phyloP scores from a whole-genome alignment of 495 filamentous ascomycete genomes.

The Neurospora hispaniola region DNA sequence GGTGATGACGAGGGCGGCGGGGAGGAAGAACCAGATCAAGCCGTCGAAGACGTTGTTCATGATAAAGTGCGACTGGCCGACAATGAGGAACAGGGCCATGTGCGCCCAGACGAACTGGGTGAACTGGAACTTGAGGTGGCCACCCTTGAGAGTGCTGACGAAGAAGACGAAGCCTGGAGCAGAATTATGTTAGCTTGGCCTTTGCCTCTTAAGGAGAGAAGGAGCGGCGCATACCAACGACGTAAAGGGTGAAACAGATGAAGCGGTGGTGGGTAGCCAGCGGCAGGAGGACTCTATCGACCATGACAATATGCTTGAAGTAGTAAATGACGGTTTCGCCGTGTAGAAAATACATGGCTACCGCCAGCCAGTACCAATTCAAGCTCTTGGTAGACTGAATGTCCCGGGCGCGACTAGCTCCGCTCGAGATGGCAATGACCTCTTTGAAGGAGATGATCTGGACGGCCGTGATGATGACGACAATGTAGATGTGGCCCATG shows the following conservation, averaged over 20 bases:
- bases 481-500: slow-evolving; percentile 93
- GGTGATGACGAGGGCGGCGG: slow-evolving; percentile 87
- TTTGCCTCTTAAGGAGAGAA: background rate
- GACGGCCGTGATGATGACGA: slow-evolving; percentile 80
- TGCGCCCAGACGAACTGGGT: slow-evolving; percentile 99
- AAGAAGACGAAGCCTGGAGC: slow-evolving; percentile 91
- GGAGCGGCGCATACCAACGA: slow-evolving; percentile 62
- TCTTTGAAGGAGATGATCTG: slow-evolving; percentile 99
- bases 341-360: slow-evolving; percentile 97
- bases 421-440: slow-evolving; percentile 94
- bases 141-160: slow-evolving; percentile 88
- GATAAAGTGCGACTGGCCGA: slow-evolving; percentile 97
- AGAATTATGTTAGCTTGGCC: slow-evolving; percentile 6
- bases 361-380: slow-evolving; percentile 99
- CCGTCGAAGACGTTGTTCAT: slow-evolving; percentile 99
- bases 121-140: slow-evolving; percentile 96
- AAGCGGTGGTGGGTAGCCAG: slow-evolving; percentile 97
- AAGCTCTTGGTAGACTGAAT: slow-evolving; percentile 88
- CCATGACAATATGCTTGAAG: slow-evolving; percentile 93
- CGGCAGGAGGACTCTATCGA: slow-evolving; percentile 86
- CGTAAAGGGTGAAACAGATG: slow-evolving; percentile 95
- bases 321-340: slow-evolving; percentile 99
- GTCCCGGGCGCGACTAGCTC: slow-evolving; percentile 82
- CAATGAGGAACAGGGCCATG: slow-evolving; percentile 96
- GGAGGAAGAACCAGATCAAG: slow-evolving; percentile 99